Percentiles rank a stretch among this genome's conserved stretches.
Conservation (phyloP, 768 basidiomycete species). For the Rhizopogon vesiculosus region DNA sequence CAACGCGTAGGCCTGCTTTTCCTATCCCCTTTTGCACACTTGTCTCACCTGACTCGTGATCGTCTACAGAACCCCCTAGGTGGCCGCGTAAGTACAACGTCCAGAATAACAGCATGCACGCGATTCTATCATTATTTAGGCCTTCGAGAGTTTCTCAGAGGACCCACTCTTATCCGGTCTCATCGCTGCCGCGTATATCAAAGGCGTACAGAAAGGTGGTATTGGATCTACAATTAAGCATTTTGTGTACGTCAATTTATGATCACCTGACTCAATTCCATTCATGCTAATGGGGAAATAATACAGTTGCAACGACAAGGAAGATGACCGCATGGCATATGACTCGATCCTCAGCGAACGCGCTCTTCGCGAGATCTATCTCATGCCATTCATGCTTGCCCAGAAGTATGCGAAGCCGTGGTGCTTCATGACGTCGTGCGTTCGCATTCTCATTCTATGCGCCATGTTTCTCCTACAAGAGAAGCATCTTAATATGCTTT, state of each 20-base stretch:
- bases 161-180: slow-evolving; percentile 72
- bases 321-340: slow-evolving; percentile 67
- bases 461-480: neutral
- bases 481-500: neutral
- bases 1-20: slow-evolving; percentile 50
- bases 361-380: slow-evolving; percentile 54
- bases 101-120: neutral
- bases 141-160: slow-evolving; percentile 78
- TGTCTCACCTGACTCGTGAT: neutral
- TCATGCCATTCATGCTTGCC: slow-evolving; percentile 59
- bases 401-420: slow-evolving; percentile 49
- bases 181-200: slow-evolving; percentile 68
- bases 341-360: slow-evolving; percentile 45
- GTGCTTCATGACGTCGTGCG: slow-evolving; percentile 59
- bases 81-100: slow-evolving; percentile 43
- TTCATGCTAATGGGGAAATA: neutral
- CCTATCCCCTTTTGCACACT: neutral
- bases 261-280: neutral
- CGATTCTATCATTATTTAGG: slow-evolving; percentile 29
- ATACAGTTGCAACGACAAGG: slow-evolving; percentile 72
- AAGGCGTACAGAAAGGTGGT: slow-evolving; percentile 71
- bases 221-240: slow-evolving; percentile 80
- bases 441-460: slow-evolving; percentile 2
- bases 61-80: slow-evolving; percentile 58
- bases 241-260: slow-evolving; percentile 49